phyloP scores from a whole-genome alignment of 441 rosid genomes.

The Gossypium trilobum region DNA sequence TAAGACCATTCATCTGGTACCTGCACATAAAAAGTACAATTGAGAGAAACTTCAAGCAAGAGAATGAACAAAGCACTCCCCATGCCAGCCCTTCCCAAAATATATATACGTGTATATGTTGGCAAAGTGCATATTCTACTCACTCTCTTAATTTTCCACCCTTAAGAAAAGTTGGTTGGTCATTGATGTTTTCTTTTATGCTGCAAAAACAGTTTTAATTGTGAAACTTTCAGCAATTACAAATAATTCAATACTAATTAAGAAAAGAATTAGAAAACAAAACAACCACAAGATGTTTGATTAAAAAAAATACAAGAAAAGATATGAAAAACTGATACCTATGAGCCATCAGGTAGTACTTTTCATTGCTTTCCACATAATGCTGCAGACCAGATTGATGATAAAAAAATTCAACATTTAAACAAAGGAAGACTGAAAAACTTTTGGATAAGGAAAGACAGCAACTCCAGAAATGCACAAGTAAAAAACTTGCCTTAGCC shows the following conservation, averaged over 20 bases:
- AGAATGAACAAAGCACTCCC: not conserved
- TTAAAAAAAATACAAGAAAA: constrained; percentile 6
- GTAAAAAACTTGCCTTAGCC: constrained; percentile 61
- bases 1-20: constrained; percentile 92
- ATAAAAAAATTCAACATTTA: not conserved
- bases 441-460: constrained; percentile 8
- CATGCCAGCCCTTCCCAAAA: not conserved
- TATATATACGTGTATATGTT: not conserved
- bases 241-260: not conserved
- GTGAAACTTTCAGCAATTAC: constrained; percentile 12
- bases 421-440: not conserved
- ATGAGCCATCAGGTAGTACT: constrained; percentile 93
- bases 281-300: not conserved
- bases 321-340: constrained; percentile 37
- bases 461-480: constrained; percentile 14
- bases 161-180: constrained; percentile 62
- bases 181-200: constrained; percentile 70
- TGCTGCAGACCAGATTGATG: constrained; percentile 50
- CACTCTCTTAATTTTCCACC: constrained; percentile 92
- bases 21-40: constrained; percentile 34
- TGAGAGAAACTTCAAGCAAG: constrained; percentile 12
- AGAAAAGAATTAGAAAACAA: not conserved
- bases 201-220: constrained; percentile 36
- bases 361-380: constrained; percentile 90
- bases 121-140: constrained; percentile 29